These are phyloP conservation scores for Erigeron canadensis DNA, from an alignment of 129 eudicot species.

Conservation along the genomic window DNA sequence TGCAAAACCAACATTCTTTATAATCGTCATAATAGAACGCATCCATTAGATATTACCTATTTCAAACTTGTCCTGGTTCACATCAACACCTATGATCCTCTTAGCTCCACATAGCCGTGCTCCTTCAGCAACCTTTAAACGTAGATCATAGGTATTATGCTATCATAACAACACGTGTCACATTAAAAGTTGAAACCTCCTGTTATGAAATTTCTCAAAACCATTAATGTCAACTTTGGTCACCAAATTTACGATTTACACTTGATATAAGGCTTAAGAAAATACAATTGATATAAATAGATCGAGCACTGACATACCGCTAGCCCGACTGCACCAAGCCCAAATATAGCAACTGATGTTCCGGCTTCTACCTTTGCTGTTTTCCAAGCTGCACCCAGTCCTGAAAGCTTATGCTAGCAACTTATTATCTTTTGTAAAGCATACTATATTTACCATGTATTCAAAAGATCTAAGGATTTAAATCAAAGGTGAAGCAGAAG, in stretches of 20 bases:
- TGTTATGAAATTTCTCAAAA: not conserved
- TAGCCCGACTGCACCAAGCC: slow-evolving; percentile 81
- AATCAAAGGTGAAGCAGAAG: too few relatives aligned
- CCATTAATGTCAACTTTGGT: not conserved
- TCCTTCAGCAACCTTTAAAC: slow-evolving; percentile 75
- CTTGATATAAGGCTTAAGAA: not conserved
- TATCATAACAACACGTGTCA: not conserved
- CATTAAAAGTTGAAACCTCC: not conserved
- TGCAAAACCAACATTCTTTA: slow-evolving; percentile 6
- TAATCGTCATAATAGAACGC: not conserved
- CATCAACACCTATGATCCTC: slow-evolving; percentile 71
- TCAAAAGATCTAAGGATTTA: too few relatives aligned
- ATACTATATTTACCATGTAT: not conserved
- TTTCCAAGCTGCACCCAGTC: slow-evolving; percentile 96
- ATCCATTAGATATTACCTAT: slow-evolving; percentile 39
- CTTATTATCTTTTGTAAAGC: not conserved
- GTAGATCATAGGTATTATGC: not conserved
- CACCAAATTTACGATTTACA: not conserved
- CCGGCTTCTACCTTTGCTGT: slow-evolving; percentile 80
- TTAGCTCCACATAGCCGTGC: slow-evolving; percentile 75
- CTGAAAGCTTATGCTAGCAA: slow-evolving; percentile 35
- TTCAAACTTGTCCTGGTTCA: slow-evolving; percentile 64
- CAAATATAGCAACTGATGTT: slow-evolving; percentile 88
- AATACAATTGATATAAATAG: not conserved
- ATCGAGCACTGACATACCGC: slow-evolving; percentile 53